phyloP scores from a whole-genome alignment of 371 early-diverging fungal species.

The Mucor piriformis region DNA sequence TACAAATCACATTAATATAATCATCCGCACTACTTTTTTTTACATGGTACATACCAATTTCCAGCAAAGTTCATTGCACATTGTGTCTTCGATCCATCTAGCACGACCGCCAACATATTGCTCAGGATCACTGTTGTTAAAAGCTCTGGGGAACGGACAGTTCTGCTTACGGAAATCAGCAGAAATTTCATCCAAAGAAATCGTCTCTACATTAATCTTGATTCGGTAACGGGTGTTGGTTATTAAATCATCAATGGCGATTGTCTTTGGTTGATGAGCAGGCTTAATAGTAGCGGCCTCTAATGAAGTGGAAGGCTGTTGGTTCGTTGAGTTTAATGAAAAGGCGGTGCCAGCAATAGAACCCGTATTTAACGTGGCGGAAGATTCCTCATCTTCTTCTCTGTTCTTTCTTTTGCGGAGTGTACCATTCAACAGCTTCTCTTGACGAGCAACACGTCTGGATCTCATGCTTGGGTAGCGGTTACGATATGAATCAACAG shows the following conservation, averaged over 20 bases:
- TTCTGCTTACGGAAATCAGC: conserved; percentile 42
- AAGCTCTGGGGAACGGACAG: conserved; percentile 43
- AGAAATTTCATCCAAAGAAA: conserved; percentile 44
- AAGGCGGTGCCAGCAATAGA: conserved; percentile 4
- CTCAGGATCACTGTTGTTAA: conserved; percentile 20
- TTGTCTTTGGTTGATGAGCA: conserved; percentile 47
- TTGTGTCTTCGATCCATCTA: conserved; percentile 39
- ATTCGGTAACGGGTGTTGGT: conserved; percentile 38
- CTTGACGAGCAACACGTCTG: conserved; percentile 83
- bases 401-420: conserved; percentile 44
- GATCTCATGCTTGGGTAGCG: conserved; percentile 81
- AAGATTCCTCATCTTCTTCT: conserved; percentile 39
- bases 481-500: conserved; percentile 94
- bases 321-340: conserved; percentile 1
- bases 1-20: no score
- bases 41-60: conserved; percentile 37
- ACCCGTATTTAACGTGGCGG: not conserved
- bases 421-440: conserved; percentile 66
- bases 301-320: conserved; percentile 8
- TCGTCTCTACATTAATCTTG: conserved; percentile 43
- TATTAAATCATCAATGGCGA: conserved; percentile 38
- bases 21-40: no score
- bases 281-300: conserved; percentile 38
- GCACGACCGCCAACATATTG: conserved; percentile 31
- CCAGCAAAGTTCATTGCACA: conserved; percentile 50